These are phyloP conservation scores for Amylocystis lapponica DNA, from an alignment of 768 basidiomycete genomes.

Conservation along the genomic window DNA sequence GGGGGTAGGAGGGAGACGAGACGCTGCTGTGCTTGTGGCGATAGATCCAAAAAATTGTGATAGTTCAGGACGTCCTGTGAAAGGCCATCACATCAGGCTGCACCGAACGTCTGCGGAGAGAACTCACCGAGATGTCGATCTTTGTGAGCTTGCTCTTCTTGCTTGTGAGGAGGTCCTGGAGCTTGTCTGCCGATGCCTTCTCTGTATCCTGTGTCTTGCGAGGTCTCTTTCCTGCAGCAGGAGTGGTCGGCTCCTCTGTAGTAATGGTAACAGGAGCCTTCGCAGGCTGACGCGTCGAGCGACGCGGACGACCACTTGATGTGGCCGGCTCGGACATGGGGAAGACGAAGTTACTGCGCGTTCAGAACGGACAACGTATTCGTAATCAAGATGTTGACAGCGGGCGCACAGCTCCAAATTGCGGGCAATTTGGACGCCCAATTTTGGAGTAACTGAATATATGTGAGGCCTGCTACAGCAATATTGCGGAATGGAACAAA, in stretches of 20 bases:
- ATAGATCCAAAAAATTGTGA: conserved; percentile 20
- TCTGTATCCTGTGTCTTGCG: conserved; percentile 9
- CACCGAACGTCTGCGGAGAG: not conserved
- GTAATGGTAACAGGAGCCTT: not conserved
- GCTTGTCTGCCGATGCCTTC: conserved; percentile 28
- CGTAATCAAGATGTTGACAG: no score
- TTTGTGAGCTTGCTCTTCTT: conserved; percentile 44
- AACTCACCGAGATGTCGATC: conserved; percentile 42
- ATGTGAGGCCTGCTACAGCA: no score
- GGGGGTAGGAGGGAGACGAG: conserved; percentile 24
- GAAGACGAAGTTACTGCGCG: no score
- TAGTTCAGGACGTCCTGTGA: conserved; percentile 18
- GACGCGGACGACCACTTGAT: conserved; percentile 4
- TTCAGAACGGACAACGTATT: no score
- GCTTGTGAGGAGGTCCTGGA: conserved; percentile 38
- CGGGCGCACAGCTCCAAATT: no score
- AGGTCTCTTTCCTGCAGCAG: not conserved
- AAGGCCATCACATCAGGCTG: not conserved
- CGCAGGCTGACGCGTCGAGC: conserved; percentile 2
- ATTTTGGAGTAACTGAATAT: no score
- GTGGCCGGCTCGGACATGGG: no score
- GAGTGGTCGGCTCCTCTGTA: not conserved
- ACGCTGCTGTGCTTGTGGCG: conserved; percentile 17
- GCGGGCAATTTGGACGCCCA: no score
- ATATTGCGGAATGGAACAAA: no score